These are phyloP conservation scores for Lojkania enalia DNA, from an alignment of 2,329 filamentous ascomycete species.

Conservation along the genomic window DNA sequence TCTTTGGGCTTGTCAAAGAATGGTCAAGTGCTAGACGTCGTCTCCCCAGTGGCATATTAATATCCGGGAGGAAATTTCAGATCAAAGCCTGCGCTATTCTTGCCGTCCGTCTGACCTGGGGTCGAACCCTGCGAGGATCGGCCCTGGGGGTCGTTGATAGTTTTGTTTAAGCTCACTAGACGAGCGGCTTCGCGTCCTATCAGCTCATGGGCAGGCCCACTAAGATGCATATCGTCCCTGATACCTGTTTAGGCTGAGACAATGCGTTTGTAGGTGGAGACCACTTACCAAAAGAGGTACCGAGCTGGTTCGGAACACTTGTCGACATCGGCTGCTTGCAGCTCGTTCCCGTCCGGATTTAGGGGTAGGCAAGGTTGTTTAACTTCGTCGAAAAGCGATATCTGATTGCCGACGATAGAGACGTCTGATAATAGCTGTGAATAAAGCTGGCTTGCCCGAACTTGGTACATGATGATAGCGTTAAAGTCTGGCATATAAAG, in stretches of 20 bases:
- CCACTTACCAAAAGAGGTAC: slow-evolving; percentile 42
- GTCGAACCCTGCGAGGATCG: slow-evolving; percentile 18
- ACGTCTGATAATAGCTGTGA: slow-evolving; percentile 37
- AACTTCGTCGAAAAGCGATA: slow-evolving; percentile 39
- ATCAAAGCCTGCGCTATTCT: slow-evolving; percentile 25
- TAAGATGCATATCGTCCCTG: slow-evolving; percentile 43
- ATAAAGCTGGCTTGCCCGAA: slow-evolving; percentile 39
- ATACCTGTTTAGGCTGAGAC: slow-evolving; percentile 32
- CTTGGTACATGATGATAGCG: slow-evolving; percentile 38
- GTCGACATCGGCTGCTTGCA: slow-evolving; percentile 33
- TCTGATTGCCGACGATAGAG: slow-evolving; percentile 34
- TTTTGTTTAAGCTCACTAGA: slow-evolving; percentile 36
- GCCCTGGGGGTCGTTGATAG: slow-evolving; percentile 32
- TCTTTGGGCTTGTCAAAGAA: slow-evolving; percentile 3
- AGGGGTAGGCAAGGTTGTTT: slow-evolving; percentile 37
- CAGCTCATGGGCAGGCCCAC: slow-evolving; percentile 39
- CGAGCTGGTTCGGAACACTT: slow-evolving; percentile 36
- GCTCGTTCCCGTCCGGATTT: slow-evolving; percentile 16
- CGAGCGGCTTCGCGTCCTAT: slow-evolving; percentile 41
- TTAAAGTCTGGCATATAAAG: slow-evolving; percentile 40
- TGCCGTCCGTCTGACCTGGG: slow-evolving; percentile 19
- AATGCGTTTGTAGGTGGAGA: slow-evolving; percentile 32
- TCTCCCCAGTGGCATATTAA: slow-evolving; percentile 22
- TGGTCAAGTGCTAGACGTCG: slow-evolving; percentile 24
- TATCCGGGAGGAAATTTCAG: slow-evolving; percentile 40